Conservation (phyloP, 2,329 filamentous ascomycete species). For the Xylariaceae sp. region DNA sequence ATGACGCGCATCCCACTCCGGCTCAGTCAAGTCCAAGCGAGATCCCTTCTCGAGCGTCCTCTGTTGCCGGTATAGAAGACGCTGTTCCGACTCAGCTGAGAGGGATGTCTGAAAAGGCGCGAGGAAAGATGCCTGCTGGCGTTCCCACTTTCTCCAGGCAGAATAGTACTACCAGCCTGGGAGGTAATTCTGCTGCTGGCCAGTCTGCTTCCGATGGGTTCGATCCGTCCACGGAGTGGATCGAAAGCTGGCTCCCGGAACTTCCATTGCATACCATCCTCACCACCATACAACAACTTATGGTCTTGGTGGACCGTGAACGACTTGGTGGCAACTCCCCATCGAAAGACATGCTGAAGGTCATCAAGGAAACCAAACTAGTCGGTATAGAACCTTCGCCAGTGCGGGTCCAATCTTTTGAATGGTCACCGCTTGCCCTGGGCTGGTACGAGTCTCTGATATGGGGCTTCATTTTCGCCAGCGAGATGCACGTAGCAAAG, state of each 20-base stretch:
- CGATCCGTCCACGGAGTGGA: conserved; percentile 76
- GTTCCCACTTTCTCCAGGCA: conserved; percentile 79
- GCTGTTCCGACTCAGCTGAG: conserved; percentile 75
- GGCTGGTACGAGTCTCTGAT: conserved; percentile 95
- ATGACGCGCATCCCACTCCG: conserved; percentile 50
- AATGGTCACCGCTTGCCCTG: conserved; percentile 84
- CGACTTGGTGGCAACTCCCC: conserved; percentile 39
- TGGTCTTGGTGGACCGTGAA: conserved; percentile 51
- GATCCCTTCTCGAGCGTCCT: conserved; percentile 59
- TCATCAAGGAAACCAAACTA: conserved; percentile 57
- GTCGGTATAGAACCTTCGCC: conserved; percentile 69
- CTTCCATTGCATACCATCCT: conserved; percentile 83
- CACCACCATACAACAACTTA: conserved; percentile 64
- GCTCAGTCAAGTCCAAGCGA: conserved; percentile 60
- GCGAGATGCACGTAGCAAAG: conserved; percentile 80
- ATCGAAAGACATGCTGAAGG: conserved; percentile 43
- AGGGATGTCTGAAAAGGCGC: conserved; percentile 94
- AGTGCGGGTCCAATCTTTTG: conserved; percentile 79
- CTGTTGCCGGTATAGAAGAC: conserved; percentile 64
- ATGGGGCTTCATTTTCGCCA: conserved; percentile 88
- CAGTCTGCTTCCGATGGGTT: conserved; percentile 59
- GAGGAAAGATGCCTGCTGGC: conserved; percentile 89
- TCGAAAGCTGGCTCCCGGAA: conserved; percentile 90
- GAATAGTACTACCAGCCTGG: conserved; percentile 80
- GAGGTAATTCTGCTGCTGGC: conserved; percentile 55